Conservation (phyloP, 768 basidiomycete species). For the Phaffia tasmanica region DNA sequence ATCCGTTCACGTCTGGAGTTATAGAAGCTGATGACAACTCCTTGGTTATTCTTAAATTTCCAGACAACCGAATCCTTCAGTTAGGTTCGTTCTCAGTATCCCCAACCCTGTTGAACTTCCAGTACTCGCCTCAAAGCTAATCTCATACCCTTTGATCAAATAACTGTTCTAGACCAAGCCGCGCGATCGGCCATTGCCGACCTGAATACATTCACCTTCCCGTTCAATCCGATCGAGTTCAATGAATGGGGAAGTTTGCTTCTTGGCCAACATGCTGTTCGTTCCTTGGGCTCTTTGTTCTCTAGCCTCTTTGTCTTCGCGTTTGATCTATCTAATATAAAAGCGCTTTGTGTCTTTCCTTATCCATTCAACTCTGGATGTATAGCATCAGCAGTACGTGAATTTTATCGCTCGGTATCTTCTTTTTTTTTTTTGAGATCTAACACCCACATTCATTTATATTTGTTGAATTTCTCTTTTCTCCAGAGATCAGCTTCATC, state of each 20-base stretch:
- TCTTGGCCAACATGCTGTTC: conserved; percentile 21
- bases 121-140: too few relatives aligned
- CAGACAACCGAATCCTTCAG: conserved; percentile 22
- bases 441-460: background rate
- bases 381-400: background rate
- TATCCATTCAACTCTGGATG: background rate
- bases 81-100: too few relatives aligned
- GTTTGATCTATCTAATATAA: background rate
- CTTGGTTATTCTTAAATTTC: background rate
- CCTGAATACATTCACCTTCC: background rate
- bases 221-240: conserved; percentile 18
- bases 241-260: conserved; percentile 23
- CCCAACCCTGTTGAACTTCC: too few relatives aligned
- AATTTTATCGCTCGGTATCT: background rate
- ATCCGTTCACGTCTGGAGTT: background rate
- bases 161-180: conserved; percentile 24
- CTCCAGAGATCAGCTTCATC: conserved; percentile 22
- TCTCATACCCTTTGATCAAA: too few relatives aligned
- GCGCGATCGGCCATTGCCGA: conserved; percentile 17
- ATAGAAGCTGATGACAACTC: background rate
- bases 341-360: background rate
- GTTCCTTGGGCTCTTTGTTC: background rate
- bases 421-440: background rate
- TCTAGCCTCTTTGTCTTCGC: too few relatives aligned
- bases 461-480: background rate